Base-by-base conservation (phyloP, 164 flowering plant species). In the Nymphaea colorata region DNA sequence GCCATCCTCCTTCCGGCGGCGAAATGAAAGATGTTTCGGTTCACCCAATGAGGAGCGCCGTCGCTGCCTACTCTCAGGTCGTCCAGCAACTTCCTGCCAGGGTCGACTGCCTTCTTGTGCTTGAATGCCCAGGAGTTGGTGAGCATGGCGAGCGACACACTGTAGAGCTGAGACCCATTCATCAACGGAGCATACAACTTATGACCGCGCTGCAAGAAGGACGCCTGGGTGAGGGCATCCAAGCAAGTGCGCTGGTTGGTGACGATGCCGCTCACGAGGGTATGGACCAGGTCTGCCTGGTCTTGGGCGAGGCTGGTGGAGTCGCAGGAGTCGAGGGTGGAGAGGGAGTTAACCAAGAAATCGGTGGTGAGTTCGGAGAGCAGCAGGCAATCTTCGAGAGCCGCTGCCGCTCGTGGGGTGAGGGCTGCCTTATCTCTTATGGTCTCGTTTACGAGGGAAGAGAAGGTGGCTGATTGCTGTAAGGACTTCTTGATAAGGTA, bases 211-310 rank as follows among this genome's bases (percentile, higher is more conserved):
- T 41, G 41, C 65, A 42, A 69, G 55, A 70, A 66, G 2, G 73
- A 70, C 0, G 70, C 45, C 15, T 70, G 16, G 14, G 36, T 17
- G 5, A 79, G 63, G 8, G 79, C 79, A 4, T 79, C 79, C 3
- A 76, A 41, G 60, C 81, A 79, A 0, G 81, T 79, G n/a, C 73
- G 79, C 36, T 75, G 78, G 77, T 76, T 79, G 44, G 81, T 79
- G 6, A 79, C 59, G 6, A 76, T 59, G 41, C 75, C 77, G 47
- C 79, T 79, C 14, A 79, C 79, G 51, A 74, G 18, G 16, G 83
- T 70, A 45, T 80, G 83, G 2, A 80, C 65, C 12, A 76, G 75
- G 3, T 76, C 79, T 8, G 59, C 59, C 10, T 55, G 59, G 41
- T 79, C 66, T 5, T 70, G 59, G 14, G 12, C 6, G 4, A 14